A percentile compares a stretch with the other conserved stretches of the same genome.
Conservation (phyloP, 1,284 basidiomycete species). For the Rhizoctonia solani region DNA sequence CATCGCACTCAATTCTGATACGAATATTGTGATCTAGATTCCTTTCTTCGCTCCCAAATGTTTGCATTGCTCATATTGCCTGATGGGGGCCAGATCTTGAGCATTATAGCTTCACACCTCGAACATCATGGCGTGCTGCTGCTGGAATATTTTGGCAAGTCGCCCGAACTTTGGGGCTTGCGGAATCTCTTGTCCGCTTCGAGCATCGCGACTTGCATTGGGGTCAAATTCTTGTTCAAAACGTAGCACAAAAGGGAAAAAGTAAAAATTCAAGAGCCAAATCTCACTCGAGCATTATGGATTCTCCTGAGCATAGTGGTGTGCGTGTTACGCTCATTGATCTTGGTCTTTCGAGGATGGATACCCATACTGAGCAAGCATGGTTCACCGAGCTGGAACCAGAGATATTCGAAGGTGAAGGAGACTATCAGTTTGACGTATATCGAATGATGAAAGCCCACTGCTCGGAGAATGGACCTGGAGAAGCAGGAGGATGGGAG, state of each 20-base stretch:
- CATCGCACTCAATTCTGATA: background rate
- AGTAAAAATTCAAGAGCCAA: constrained; percentile 23
- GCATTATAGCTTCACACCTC: constrained; percentile 63
- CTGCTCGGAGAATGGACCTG: constrained; percentile 48
- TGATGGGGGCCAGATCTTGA: constrained; percentile 91
- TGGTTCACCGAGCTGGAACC: constrained; percentile 58
- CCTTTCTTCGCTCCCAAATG: constrained; percentile 71
- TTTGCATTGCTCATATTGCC: constrained; percentile 89
- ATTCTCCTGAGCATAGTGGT: constrained; percentile 65
- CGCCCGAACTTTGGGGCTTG: constrained; percentile 70
- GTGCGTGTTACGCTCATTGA: constrained; percentile 77
- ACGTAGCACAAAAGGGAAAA: constrained; percentile 44
- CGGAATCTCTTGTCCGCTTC: constrained; percentile 78
- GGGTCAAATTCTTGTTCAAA: constrained; percentile 92
- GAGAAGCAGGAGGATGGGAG: constrained; percentile 61
- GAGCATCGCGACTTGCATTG: constrained; percentile 99
- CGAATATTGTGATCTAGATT: constrained; percentile 53
- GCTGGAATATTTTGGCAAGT: constrained; percentile 92
- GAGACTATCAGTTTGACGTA: constrained; percentile 93
- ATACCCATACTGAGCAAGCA: constrained; percentile 41
- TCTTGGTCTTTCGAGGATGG: constrained; percentile 87
- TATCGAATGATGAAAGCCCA: constrained; percentile 84
- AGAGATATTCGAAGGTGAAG: constrained; percentile 83
- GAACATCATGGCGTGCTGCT: constrained; percentile 81
- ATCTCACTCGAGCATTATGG: constrained; percentile 54